Evolutionary conservation across 2,329 filamentous ascomycete species (phyloP).

Genomic region (Diaporthe nobilis): DNA sequence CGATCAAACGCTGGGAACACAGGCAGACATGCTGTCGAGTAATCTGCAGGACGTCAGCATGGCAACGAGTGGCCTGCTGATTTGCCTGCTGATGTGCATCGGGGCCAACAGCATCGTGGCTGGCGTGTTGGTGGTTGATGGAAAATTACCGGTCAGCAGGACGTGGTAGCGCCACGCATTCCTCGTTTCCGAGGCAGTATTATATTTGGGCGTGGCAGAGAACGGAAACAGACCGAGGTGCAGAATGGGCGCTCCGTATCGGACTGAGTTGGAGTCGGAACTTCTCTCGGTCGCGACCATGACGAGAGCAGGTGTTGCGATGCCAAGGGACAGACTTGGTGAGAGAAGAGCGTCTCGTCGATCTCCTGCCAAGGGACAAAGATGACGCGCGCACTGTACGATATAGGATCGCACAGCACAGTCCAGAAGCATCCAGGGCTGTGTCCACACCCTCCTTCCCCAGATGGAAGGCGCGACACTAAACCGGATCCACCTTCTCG

Average conservation of each 20-base stretch:
- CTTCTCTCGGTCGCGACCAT: not conserved
- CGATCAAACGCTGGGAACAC: constrained; percentile 8
- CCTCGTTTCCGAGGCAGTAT: not conserved
- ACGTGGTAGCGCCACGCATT: constrained; percentile 6
- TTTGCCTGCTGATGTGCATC: constrained; percentile 27
- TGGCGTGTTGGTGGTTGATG: constrained; percentile 11
- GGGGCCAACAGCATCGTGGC: constrained; percentile 1
- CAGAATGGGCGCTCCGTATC: not conserved
- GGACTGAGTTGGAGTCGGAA: not conserved
- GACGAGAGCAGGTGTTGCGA: constrained; percentile 4
- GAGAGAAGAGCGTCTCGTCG: not conserved
- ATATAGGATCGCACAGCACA: not conserved
- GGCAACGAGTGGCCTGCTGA: constrained; percentile 32
- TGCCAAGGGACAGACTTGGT: constrained; percentile 4
- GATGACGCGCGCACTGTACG: constrained; percentile 12
- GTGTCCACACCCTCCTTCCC: constrained; percentile 10
- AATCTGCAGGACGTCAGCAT: constrained; percentile 38
- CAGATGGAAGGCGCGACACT: constrained; percentile 15
- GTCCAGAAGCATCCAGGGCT: constrained; percentile 18
- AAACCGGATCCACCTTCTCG: constrained; percentile 9
- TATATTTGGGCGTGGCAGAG: not conserved
- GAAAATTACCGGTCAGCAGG: constrained; percentile 31
- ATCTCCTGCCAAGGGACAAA: not conserved
- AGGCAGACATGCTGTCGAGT: constrained; percentile 11
- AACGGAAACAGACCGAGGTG: not conserved